phyloP scores from a whole-genome alignment of 1,284 basidiomycete genomes.

The Sphaerobolus stellatus region DNA sequence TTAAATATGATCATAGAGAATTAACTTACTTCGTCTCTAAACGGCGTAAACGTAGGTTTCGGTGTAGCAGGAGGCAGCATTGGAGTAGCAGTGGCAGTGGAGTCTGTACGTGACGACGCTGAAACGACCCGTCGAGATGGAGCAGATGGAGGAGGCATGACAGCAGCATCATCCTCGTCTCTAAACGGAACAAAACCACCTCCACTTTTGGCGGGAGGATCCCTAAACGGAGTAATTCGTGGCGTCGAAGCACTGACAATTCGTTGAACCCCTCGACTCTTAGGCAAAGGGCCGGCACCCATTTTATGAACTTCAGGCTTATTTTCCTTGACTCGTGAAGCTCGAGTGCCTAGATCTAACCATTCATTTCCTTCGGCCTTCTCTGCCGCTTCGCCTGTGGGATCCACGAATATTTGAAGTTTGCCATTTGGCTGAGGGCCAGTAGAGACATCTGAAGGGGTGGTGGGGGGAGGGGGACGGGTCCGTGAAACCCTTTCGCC shows the following conservation, averaged over 20 bases:
- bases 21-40: slow-evolving; percentile 59
- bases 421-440: slow-evolving; percentile 52
- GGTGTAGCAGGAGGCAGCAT: slow-evolving; percentile 43
- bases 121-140: neutral
- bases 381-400: slow-evolving; percentile 48
- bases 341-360: slow-evolving; percentile 71
- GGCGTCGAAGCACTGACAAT: slow-evolving; percentile 12
- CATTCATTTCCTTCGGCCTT: slow-evolving; percentile 52
- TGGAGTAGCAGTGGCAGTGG: slow-evolving; percentile 3
- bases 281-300: slow-evolving; percentile 58
- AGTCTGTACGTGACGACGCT: neutral
- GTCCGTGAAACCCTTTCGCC: neutral
- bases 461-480: slow-evolving; percentile 12
- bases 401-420: slow-evolving; percentile 70
- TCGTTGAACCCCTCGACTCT: slow-evolving; percentile 23
- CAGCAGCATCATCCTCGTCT: slow-evolving; percentile 22
- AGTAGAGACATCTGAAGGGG: slow-evolving; percentile 20
- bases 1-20: slow-evolving; percentile 4
- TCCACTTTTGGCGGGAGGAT: slow-evolving; percentile 6
- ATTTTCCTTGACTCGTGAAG: slow-evolving; percentile 74
- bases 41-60: slow-evolving; percentile 55
- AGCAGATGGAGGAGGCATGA: slow-evolving; percentile 16
- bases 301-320: slow-evolving; percentile 64
- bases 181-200: slow-evolving; percentile 19
- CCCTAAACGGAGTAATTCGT: slow-evolving; percentile 15